phyloP scores from a whole-genome alignment of 2,329 filamentous ascomycete species.

The Sphaerulina populicola region DNA sequence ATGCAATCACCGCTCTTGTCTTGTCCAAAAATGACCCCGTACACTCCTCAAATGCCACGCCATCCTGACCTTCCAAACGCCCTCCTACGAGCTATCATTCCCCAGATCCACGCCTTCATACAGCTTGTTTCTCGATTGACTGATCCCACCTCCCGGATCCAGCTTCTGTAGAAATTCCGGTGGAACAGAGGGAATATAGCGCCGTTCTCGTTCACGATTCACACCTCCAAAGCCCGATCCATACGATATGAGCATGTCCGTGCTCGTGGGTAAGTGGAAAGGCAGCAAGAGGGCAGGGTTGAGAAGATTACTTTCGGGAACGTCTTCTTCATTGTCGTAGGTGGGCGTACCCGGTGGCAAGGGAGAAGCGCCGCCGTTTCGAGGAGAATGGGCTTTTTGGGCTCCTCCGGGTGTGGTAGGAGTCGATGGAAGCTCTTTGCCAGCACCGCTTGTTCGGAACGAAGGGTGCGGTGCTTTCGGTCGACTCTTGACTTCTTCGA shows the following conservation, averaged over 20 bases:
- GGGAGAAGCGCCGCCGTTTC: conserved; percentile 19
- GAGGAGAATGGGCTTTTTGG: conserved; percentile 1
- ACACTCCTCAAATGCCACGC: conserved; percentile 2
- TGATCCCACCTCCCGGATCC: conserved; percentile 46
- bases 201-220: conserved; percentile 82
- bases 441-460: conserved; percentile 7
- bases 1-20: not conserved
- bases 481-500: conserved; percentile 65
- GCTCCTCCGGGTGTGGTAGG: conserved; percentile 12
- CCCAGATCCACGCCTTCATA: conserved; percentile 22
- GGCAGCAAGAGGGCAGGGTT: conserved; percentile 89
- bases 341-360: conserved; percentile 22
- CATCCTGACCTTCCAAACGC: not conserved
- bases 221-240: conserved; percentile 89
- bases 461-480: conserved; percentile 23
- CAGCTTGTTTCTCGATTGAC: conserved; percentile 26
- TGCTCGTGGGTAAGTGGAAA: conserved; percentile 89
- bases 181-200: conserved; percentile 92
- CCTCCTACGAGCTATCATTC: conserved; percentile 7
- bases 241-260: conserved; percentile 93
- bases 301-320: conserved; percentile 67
- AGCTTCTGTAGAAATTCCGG: conserved; percentile 87
- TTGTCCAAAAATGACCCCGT: no score
- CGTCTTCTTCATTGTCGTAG: conserved; percentile 56
- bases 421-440: conserved; percentile 11